Percentiles rank a stretch among this genome's conserved stretches.
phyloP scores from a whole-genome alignment of 2,329 filamentous ascomycete species.

The Talaromyces sp. region DNA sequence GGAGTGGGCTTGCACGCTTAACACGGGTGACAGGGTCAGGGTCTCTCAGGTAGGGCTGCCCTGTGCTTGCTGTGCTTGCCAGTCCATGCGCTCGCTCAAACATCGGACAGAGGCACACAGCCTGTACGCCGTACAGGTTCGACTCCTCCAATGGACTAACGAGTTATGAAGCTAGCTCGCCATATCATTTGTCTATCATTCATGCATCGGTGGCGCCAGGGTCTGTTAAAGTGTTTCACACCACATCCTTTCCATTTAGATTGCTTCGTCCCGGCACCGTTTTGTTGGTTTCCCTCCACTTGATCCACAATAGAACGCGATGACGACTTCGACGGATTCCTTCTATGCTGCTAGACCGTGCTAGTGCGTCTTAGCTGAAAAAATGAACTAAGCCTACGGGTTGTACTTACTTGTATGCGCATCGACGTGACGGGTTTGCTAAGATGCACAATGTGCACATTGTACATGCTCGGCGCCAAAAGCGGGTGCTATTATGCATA shows the following conservation, averaged over 20 bases:
- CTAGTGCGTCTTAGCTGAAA: slow-evolving; percentile 5
- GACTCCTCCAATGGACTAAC: background rate
- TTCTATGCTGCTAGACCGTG: background rate
- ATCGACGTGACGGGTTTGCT: background rate
- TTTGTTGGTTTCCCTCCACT: slow-evolving; percentile 10
- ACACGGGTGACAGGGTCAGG: background rate
- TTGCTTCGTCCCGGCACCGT: slow-evolving; percentile 2
- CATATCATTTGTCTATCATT: background rate
- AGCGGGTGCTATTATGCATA: background rate
- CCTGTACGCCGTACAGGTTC: background rate
- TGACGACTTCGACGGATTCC: slow-evolving; percentile 12
- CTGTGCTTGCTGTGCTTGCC: background rate
- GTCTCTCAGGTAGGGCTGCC: slow-evolving; percentile 5
- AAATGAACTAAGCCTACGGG: background rate
- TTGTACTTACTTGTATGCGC: background rate
- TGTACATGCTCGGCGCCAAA: slow-evolving; percentile 5
- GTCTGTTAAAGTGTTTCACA: slow-evolving; percentile 4
- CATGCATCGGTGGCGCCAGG: slow-evolving; percentile 1
- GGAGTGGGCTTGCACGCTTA: background rate
- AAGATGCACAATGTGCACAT: background rate
- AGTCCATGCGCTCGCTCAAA: background rate
- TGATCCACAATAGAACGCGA: slow-evolving; percentile 4
- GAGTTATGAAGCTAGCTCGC: background rate
- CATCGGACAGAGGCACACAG: background rate
- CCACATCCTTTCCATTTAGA: background rate